Percentiles rank a stretch among this genome's conserved stretches.
Conservation (phyloP, 176 grass and related monocot species). For the Raddia distichophylla region DNA sequence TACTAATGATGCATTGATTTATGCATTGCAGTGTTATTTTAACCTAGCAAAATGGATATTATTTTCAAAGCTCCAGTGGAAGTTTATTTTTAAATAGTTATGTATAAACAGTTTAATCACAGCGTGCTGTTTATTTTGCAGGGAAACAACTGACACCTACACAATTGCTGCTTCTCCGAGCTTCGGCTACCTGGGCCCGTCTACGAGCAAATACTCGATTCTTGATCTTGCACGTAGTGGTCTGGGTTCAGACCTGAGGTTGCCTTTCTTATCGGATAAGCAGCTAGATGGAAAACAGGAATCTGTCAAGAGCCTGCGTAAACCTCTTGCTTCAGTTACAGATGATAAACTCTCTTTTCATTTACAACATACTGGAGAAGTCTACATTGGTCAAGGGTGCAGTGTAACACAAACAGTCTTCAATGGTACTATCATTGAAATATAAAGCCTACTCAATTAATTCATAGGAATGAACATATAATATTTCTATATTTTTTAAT, state of each 20-base stretch:
- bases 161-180: slow-evolving; percentile 83
- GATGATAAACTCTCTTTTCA: slow-evolving; percentile 62
- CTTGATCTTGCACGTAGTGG: slow-evolving; percentile 52
- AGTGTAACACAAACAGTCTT: slow-evolving; percentile 92
- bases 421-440: slow-evolving; percentile 61
- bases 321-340: slow-evolving; percentile 47
- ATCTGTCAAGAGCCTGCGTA: slow-evolving; percentile 47
- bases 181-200: slow-evolving; percentile 79
- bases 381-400: slow-evolving; percentile 67
- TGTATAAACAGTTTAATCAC: slow-evolving; percentile 9
- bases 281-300: slow-evolving; percentile 50
- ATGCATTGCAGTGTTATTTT: too few species aligned
- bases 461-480: slow-evolving; percentile 14
- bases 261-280: slow-evolving; percentile 67
- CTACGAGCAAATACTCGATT: slow-evolving; percentile 61
- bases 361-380: slow-evolving; percentile 55
- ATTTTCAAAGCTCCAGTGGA: too few species aligned
- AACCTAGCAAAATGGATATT: too few species aligned
- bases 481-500: slow-evolving; percentile 11
- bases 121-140: slow-evolving; percentile 34
- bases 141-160: slow-evolving; percentile 86
- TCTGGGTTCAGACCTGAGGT: slow-evolving; percentile 60
- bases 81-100: neutral
- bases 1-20: too few species aligned
- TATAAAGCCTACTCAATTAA: neutral